phyloP scores from a whole-genome alignment of 768 basidiomycete genomes.

The Strobilomyces confusus region DNA sequence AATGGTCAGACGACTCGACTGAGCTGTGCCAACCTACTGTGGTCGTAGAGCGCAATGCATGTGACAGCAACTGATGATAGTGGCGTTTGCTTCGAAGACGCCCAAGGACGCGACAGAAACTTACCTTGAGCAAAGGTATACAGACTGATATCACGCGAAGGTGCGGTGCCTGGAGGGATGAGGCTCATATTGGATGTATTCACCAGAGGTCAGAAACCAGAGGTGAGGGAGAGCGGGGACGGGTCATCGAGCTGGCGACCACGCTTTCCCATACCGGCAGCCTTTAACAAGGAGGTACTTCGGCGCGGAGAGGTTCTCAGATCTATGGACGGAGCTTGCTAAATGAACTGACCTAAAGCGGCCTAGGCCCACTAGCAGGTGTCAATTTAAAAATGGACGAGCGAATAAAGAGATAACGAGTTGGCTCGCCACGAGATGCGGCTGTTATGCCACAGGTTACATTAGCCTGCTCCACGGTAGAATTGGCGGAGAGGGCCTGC shows the following conservation, averaged over 20 bases:
- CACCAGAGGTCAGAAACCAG: conserved; percentile 1
- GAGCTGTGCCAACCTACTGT: conserved; percentile 14
- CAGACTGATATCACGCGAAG: conserved; percentile 2
- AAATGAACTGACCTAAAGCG: conserved; percentile 12
- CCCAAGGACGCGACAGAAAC: not conserved
- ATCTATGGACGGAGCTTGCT: not conserved
- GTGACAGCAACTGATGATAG: conserved; percentile 26
- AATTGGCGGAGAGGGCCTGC: not conserved
- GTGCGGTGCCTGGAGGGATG: conserved; percentile 6
- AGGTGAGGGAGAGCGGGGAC: not conserved
- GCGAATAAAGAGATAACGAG: not conserved
- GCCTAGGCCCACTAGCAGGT: not conserved
- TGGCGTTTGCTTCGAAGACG: conserved; percentile 1
- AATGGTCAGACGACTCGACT: not conserved
- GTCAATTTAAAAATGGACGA: not conserved
- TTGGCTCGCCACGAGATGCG: not conserved
- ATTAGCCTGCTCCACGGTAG: not conserved
- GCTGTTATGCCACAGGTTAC: not conserved
- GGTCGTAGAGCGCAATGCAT: conserved; percentile 27
- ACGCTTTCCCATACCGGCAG: not conserved
- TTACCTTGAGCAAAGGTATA: conserved; percentile 24
- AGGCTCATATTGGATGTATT: conserved; percentile 21
- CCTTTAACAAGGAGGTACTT: conserved; percentile 14
- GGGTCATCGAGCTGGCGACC: not conserved
- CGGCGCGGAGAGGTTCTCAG: not conserved